These are phyloP conservation scores for Paecilomyces niveus DNA, from an alignment of 2,329 filamentous ascomycete species.

Conservation along the genomic window DNA sequence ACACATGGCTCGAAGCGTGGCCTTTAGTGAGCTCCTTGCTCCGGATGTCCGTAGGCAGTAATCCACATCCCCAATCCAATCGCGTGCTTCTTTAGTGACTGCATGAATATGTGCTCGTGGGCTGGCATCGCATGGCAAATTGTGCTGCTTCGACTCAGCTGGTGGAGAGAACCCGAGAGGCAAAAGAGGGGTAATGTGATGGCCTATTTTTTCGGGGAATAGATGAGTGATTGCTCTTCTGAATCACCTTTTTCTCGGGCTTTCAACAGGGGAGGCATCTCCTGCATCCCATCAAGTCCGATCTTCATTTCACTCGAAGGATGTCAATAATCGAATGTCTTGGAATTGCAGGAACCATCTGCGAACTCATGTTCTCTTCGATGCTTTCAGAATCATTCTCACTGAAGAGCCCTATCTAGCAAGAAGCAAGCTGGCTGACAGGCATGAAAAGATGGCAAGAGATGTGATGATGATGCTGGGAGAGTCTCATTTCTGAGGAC, in stretches of 20 bases:
- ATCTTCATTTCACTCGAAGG: no score
- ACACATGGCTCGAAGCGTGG: not conserved
- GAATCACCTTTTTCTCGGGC: not conserved
- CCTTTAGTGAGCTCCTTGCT: not conserved
- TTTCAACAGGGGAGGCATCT: not conserved
- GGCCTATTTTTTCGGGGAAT: not conserved
- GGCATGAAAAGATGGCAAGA: no score
- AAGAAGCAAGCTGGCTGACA: no score
- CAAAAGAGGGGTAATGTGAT: not conserved
- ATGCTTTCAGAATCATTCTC: no score
- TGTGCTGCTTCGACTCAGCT: not conserved
- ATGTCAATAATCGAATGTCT: no score
- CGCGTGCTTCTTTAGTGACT: not conserved
- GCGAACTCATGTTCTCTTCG: no score
- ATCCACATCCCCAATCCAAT: not conserved
- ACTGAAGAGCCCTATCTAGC: no score
- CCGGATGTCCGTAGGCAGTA: not conserved
- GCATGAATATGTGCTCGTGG: not conserved
- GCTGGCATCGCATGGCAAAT: not conserved
- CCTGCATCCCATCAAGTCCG: not conserved
- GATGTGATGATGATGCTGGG: no score
- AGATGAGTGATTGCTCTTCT: not conserved
- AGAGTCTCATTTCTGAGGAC: no score
- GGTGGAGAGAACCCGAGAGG: not conserved
- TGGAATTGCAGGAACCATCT: no score